Evolutionary conservation across 805 yeast species (phyloP).

Genomic region (Candida manassasensis): DNA sequence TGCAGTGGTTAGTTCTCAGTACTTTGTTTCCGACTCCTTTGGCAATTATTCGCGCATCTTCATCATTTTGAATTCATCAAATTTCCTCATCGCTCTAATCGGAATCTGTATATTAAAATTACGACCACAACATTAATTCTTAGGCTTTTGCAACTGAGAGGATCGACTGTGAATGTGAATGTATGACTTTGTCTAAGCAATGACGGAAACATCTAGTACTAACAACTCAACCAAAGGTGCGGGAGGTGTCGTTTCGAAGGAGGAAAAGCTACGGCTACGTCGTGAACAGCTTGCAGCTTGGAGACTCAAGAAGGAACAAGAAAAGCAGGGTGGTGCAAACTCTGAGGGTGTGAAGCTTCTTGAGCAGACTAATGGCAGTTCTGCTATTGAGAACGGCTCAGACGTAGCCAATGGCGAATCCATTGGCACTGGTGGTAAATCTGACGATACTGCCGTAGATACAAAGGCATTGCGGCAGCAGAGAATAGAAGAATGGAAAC

Average conservation of each 20-base stretch:
- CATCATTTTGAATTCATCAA: too few species aligned
- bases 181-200: slow-evolving; percentile 2
- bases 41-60: too few species aligned
- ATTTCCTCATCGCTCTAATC: too few species aligned
- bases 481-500: slow-evolving; percentile 50
- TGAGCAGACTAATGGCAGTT: neutral
- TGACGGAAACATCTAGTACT: slow-evolving; percentile 6
- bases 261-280: slow-evolving; percentile 37
- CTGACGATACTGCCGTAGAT: slow-evolving; percentile 7
- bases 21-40: too few species aligned
- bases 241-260: slow-evolving; percentile 16
- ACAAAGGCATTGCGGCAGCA: slow-evolving; percentile 26
- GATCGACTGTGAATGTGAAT: too few species aligned
- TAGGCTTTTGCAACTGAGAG: too few species aligned
- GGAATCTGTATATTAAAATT: too few species aligned
- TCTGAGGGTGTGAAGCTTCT: neutral
- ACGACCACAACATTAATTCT: too few species aligned
- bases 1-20: too few species aligned
- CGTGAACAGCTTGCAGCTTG: slow-evolving; percentile 55
- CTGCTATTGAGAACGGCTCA: neutral
- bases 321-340: slow-evolving; percentile 7
- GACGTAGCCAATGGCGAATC: neutral
- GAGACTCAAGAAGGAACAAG: slow-evolving; percentile 50
- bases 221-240: slow-evolving; percentile 12
- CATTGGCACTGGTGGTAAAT: neutral